Percentiles rank a stretch among this genome's conserved stretches.
Conservation (phyloP, 2,329 filamentous ascomycete species). For the Xylaria sp. region DNA sequence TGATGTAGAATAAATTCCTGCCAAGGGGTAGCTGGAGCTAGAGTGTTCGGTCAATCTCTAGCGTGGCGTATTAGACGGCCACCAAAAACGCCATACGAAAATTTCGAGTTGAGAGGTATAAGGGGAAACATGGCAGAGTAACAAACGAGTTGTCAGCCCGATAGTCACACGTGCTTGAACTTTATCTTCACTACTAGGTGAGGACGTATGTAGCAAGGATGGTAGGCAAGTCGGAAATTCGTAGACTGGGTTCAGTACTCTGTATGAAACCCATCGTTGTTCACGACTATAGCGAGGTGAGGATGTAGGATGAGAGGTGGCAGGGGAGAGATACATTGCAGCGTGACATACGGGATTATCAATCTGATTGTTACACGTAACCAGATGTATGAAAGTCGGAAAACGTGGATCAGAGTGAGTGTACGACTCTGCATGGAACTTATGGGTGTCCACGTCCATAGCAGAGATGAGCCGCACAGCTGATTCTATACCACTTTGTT, state of each 20-base stretch:
- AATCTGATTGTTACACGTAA: not conserved
- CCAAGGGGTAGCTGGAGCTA: not conserved
- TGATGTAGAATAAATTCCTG: not conserved
- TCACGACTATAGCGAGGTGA: not conserved
- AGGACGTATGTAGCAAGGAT: not conserved
- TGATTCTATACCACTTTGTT: no score
- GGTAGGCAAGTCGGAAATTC: not conserved
- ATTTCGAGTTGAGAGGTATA: not conserved
- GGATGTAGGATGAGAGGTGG: not conserved
- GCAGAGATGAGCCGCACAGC: not conserved
- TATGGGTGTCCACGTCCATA: not conserved
- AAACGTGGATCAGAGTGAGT: not conserved
- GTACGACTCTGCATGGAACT: slow-evolving; percentile 17
- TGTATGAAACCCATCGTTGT: not conserved
- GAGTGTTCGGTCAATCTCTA: not conserved
- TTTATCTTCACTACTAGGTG: not conserved
- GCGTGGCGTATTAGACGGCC: not conserved
- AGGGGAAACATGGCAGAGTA: not conserved
- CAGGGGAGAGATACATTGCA: not conserved
- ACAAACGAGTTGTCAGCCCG: not conserved
- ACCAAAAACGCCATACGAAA: not conserved
- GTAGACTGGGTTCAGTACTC: not conserved
- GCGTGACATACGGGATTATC: not conserved
- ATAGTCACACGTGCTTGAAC: not conserved
- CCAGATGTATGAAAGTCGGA: not conserved